Evolutionary conservation across 139 green algal species (phyloP).

Genomic region (Chlorella sp.): DNA sequence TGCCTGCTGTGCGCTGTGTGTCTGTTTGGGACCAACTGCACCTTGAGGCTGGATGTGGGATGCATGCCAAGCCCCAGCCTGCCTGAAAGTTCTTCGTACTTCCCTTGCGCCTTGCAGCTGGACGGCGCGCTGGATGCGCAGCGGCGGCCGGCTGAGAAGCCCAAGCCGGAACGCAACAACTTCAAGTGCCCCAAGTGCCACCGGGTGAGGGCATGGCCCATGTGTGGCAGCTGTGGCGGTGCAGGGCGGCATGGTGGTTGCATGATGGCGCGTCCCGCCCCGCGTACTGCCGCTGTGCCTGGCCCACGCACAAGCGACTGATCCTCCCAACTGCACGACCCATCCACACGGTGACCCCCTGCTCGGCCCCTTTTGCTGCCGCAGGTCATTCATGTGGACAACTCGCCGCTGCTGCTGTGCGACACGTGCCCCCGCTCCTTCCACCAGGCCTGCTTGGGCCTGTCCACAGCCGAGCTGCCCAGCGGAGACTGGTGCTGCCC

Average conservation of each 20-base stretch:
- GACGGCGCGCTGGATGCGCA: conserved; percentile 24
- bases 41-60: not conserved
- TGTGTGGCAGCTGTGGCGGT: not conserved
- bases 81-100: not conserved
- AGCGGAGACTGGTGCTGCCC: conserved; percentile 62
- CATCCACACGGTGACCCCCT: not conserved
- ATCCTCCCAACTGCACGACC: not conserved
- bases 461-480: conserved; percentile 48
- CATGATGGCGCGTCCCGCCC: no score
- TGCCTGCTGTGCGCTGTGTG: no score
- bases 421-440: conserved; percentile 63
- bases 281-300: no score
- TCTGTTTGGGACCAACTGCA: no score
- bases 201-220: conserved; percentile 28
- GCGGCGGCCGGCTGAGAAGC: conserved; percentile 14
- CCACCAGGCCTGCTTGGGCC: conserved; percentile 62
- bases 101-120: not conserved
- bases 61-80: not conserved
- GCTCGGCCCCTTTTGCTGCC: not conserved
- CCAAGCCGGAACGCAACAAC: conserved; percentile 54
- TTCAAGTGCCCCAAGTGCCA: conserved; percentile 69
- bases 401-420: conserved; percentile 58
- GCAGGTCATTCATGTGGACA: conserved; percentile 49
- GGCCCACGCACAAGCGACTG: not conserved
- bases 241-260: not conserved